phyloP scores from a whole-genome alignment of 352 stramenopile genomes.

The Hyaloperonospora arabidopsidis region DNA sequence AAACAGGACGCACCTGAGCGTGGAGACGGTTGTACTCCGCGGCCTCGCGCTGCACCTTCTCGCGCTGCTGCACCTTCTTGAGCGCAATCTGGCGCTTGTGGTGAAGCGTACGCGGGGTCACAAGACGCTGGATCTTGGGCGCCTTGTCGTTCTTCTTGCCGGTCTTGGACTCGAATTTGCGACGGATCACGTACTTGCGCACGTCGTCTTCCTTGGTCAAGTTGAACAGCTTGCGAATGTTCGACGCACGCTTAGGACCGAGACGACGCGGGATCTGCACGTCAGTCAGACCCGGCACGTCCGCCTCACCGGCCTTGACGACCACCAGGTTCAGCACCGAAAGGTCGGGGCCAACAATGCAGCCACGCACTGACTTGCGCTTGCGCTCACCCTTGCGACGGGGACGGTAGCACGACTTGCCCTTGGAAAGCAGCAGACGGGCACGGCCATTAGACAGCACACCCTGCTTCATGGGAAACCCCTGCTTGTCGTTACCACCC shows the following conservation, averaged over 20 bases:
- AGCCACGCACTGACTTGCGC: slow-evolving; percentile 99
- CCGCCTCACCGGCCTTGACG: slow-evolving; percentile 94
- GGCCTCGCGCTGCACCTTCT: slow-evolving; percentile 90
- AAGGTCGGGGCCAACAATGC: slow-evolving; percentile 98
- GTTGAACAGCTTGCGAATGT: slow-evolving; percentile 99
- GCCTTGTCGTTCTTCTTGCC: slow-evolving; percentile 97
- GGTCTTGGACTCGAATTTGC: slow-evolving; percentile 98
- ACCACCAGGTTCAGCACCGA: slow-evolving; percentile 99
- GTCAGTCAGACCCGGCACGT: slow-evolving; percentile 96
- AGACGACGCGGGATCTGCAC: slow-evolving; percentile 93
- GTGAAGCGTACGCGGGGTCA: slow-evolving; percentile 96
- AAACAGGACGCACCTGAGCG: slow-evolving; percentile 64
- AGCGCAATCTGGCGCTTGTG: slow-evolving; percentile 89
- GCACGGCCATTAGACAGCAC: slow-evolving; percentile 98
- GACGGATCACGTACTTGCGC: slow-evolving; percentile 97
- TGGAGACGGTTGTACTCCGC: slow-evolving; percentile 97
- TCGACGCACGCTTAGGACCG: slow-evolving; percentile 98
- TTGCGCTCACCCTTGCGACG: slow-evolving; percentile 95
- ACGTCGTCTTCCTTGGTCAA: slow-evolving; percentile 99
- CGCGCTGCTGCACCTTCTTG: slow-evolving; percentile 81
- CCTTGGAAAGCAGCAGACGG: slow-evolving; percentile 96
- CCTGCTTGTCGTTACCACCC: slow-evolving; percentile 99
- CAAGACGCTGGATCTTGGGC: slow-evolving; percentile 99
- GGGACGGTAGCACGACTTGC: slow-evolving; percentile 95
- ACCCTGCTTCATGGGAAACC: slow-evolving; percentile 99